Evolutionary conservation across 371 early-diverging fungal genomes (phyloP), one percentile per base, ranked within the genome.

Genomic region (Gilbertella persicaria): DNA sequence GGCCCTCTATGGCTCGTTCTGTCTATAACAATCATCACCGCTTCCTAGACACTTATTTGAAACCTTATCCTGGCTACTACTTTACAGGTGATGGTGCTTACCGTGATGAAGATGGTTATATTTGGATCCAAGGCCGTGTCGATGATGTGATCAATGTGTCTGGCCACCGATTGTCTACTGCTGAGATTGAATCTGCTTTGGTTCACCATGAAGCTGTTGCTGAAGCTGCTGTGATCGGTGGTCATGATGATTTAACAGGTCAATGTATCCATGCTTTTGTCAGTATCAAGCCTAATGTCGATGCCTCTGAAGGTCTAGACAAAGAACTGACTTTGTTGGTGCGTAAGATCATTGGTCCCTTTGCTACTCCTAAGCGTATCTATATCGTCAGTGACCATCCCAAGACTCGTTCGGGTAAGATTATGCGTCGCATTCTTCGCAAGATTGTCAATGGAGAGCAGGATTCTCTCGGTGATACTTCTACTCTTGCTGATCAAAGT

Each of bases 121-220:
- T 87, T 70, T 95, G 96, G 96, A 86, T 96, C 54, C 85, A 89
- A 29, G 96, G 96, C 36, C 90, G 96, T 58, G 94, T 95, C 10
- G 95, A 94, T 70, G 93, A 99, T 71, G 98, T 98, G 29, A 94
- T 97, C 71, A 98, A 98, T 74, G 96, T 98, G 8, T 87, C 94
- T 24, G 99, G 99, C 8, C 99, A 99, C 74, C 88, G 99, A 53
- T 69, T 99, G 55, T 88, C 89, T 42, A 98, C 99, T 1, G 89
- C 97, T 41, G 99, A 98, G 82, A 90, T 99, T 49, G 95, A 95
- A 67, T 90, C 91, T 30, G 94, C 92, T 7, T 76, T 92, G 29
- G 86, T 93, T 52, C 66, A 73, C 23, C 88, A 94, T 63, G 77
- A 75, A 12, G 66, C 83, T 0, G 92, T 96, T 45, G 91, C 95